A percentile compares a stretch with the other conserved stretches of the same genome.
Conservation (phyloP, 1,284 basidiomycete genomes). For the Ceratobasidium sp. region DNA sequence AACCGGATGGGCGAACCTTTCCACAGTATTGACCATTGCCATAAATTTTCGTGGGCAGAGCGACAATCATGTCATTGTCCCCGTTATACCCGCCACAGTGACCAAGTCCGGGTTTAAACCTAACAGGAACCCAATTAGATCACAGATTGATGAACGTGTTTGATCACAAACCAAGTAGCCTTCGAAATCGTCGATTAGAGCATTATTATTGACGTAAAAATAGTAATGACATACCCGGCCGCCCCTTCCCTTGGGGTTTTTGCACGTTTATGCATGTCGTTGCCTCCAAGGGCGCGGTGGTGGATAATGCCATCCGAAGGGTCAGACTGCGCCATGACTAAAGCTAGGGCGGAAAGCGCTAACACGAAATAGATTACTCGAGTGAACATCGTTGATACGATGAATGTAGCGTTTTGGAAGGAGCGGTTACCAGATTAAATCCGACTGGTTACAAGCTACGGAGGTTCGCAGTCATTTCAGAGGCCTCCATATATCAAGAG, state of each 20-base stretch:
- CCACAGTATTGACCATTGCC: conserved; percentile 9
- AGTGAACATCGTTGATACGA: conserved; percentile 5
- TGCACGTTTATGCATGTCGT: not conserved
- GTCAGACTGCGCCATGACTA: conserved; percentile 10
- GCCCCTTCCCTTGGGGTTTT: conserved; percentile 6
- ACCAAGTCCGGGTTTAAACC: conserved; percentile 14
- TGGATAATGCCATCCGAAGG: not conserved
- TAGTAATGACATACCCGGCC: conserved; percentile 13
- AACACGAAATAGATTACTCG: not conserved
- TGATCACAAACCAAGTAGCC: conserved; percentile 19
- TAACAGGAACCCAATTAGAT: not conserved
- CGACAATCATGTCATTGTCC: conserved; percentile 25
- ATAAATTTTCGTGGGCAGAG: conserved; percentile 7
- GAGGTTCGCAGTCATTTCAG: too few relatives aligned
- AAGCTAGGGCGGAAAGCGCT: conserved; percentile 1
- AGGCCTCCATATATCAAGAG: too few relatives aligned
- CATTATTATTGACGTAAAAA: not conserved
- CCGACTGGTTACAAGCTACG: too few relatives aligned
- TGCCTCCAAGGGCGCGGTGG: not conserved
- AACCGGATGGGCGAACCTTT: conserved; percentile 8
- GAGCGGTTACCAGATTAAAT: too few relatives aligned
- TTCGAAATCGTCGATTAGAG: not conserved
- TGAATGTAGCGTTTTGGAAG: too few relatives aligned
- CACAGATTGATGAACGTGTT: not conserved
- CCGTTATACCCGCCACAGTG: conserved; percentile 19